Evolutionary conservation across 768 basidiomycete species (phyloP).

Genomic region (Macrolepiota albuminosa): DNA sequence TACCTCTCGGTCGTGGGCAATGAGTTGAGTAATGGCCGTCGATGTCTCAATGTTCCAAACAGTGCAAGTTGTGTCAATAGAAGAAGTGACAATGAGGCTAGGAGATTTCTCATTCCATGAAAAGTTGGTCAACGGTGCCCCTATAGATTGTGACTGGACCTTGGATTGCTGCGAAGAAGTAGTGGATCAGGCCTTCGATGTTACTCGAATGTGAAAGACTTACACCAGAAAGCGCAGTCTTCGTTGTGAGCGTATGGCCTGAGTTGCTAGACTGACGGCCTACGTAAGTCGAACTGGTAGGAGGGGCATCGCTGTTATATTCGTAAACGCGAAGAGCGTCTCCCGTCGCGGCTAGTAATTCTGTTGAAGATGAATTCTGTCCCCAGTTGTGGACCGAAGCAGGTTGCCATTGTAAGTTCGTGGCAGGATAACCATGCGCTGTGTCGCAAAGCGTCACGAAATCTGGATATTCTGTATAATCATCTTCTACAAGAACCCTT

Average conservation of each 20-base stretch:
- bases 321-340: constrained; percentile 94
- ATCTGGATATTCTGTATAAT: constrained; percentile 78
- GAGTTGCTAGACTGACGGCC: constrained; percentile 54
- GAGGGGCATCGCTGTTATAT: constrained; percentile 63
- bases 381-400: constrained; percentile 62
- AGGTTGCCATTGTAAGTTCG: constrained; percentile 92
- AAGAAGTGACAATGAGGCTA: constrained; percentile 90
- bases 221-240: constrained; percentile 80
- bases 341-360: constrained; percentile 90
- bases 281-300: constrained; percentile 59
- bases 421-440: constrained; percentile 89
- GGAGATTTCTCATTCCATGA: constrained; percentile 96
- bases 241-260: constrained; percentile 65
- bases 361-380: constrained; percentile 61
- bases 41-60: constrained; percentile 98
- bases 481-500: constrained; percentile 81
- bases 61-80: constrained; percentile 98
- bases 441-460: constrained; percentile 84
- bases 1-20: constrained; percentile 94
- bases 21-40: constrained; percentile 93
- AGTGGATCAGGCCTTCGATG: constrained; percentile 7
- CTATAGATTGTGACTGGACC: constrained; percentile 76
- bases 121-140: constrained; percentile 93
- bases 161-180: constrained; percentile 67
- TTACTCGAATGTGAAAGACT: constrained; percentile 23